These are phyloP conservation scores for Oehlia diaphana DNA, from an alignment of 192 early-diverging fungal genomes.

Conservation along the genomic window DNA sequence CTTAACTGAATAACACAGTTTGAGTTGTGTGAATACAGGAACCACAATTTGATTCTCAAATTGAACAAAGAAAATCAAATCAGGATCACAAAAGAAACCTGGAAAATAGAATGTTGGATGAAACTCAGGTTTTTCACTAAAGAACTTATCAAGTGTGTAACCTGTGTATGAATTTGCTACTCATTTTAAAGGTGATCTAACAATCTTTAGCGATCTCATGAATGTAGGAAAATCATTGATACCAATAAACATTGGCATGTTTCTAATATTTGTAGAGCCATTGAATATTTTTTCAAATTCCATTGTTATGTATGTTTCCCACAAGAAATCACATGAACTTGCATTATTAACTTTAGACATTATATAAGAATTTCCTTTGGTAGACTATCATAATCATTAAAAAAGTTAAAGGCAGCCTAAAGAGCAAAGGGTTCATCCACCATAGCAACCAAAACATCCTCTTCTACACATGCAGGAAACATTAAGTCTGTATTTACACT, in stretches of 20 bases:
- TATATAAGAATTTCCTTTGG: background rate
- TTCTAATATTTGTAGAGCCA: background rate
- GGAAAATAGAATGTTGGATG: constrained; percentile 13
- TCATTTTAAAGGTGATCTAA: background rate
- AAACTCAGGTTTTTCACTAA: background rate
- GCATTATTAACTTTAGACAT: constrained; percentile 11
- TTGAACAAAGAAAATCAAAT: constrained; percentile 17
- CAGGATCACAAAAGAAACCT: background rate
- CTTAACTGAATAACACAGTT: background rate
- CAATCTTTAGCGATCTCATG: background rate
- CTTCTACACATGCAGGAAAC: background rate
- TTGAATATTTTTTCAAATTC: constrained; percentile 15
- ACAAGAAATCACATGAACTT: background rate
- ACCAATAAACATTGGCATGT: background rate
- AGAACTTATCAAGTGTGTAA: background rate
- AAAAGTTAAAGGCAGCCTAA: background rate
- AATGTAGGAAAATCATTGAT: background rate
- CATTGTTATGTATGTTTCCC: background rate
- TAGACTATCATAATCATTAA: background rate
- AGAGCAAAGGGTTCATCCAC: constrained; percentile 10
- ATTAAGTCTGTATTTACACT: background rate
- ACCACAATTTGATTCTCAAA: background rate
- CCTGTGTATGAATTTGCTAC: background rate
- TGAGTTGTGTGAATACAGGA: constrained; percentile 16
- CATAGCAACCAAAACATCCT: background rate